phyloP scores from a whole-genome alignment of 331 rosid genomes.

The Quercus lobata region DNA sequence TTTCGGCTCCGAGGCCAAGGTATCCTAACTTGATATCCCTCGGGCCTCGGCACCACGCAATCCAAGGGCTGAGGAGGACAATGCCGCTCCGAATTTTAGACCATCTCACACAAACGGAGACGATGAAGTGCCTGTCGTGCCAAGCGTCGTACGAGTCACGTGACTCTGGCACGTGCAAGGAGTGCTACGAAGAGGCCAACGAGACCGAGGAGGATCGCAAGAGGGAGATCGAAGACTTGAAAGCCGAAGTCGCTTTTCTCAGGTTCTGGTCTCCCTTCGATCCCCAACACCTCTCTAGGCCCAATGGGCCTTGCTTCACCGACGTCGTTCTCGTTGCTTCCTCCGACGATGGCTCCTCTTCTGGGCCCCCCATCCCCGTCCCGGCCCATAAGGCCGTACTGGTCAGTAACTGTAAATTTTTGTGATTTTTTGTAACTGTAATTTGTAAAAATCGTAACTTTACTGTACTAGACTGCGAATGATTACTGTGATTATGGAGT shows the following conservation, averaged over 20 bases:
- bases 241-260: conserved; percentile 65
- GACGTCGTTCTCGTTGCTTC: too few species aligned
- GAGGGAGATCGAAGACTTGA: conserved; percentile 73
- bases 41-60: conserved; percentile 68
- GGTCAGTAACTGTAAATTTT: too few species aligned
- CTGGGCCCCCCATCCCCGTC: too few species aligned
- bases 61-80: conserved; percentile 65
- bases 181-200: conserved; percentile 82
- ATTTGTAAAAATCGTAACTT: too few species aligned
- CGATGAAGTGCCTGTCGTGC: conserved; percentile 59
- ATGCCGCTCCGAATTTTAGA: conserved; percentile 32
- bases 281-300: conserved; percentile 18
- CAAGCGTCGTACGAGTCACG: conserved; percentile 33
- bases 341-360: too few species aligned
- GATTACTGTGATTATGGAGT: too few species aligned
- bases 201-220: conserved; percentile 74
- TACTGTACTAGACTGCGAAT: too few species aligned
- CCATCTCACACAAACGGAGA: conserved; percentile 19
- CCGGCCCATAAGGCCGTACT: too few species aligned
- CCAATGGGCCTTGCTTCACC: too few species aligned
- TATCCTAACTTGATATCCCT: conserved; percentile 55
- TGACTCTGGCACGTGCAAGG: conserved; percentile 71
- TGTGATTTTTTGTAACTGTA: too few species aligned
- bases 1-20: conserved; percentile 87
- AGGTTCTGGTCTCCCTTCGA: conserved; percentile 33